phyloP scores from a whole-genome alignment of 2,329 filamentous ascomycete genomes.

The Alternaria solani region DNA sequence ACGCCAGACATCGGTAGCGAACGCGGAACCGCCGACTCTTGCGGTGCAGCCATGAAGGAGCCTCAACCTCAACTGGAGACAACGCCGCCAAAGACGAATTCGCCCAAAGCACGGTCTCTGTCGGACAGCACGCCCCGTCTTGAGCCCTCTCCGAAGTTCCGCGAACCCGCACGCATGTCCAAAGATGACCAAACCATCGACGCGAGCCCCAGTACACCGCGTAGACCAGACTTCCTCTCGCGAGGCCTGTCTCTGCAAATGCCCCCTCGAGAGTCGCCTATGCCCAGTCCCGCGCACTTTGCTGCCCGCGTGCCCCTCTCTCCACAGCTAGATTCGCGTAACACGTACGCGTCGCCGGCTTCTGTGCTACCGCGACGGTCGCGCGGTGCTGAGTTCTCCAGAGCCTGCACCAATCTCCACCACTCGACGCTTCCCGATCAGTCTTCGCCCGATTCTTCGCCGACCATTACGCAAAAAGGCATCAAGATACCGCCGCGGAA shows the following conservation, averaged over 20 bases:
- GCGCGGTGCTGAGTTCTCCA: conserved; percentile 89
- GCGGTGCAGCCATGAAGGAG: conserved; percentile 26
- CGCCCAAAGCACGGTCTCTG: conserved; percentile 54
- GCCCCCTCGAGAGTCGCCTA: conserved; percentile 62
- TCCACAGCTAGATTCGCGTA: conserved; percentile 83
- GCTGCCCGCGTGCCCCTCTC: conserved; percentile 74
- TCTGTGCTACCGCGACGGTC: conserved; percentile 90
- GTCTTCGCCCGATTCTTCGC: conserved; percentile 88
- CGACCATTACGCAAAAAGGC: conserved; percentile 76
- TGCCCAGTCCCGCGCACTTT: conserved; percentile 59
- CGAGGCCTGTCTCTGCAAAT: conserved; percentile 76
- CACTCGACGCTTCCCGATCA: conserved; percentile 92
- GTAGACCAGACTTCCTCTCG: conserved; percentile 68
- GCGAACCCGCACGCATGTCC: conserved; percentile 48
- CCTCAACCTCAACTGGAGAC: conserved; percentile 25
- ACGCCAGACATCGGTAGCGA: conserved; percentile 29
- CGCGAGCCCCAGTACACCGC: conserved; percentile 67
- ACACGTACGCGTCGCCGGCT: conserved; percentile 81
- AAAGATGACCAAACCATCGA: conserved; percentile 57
- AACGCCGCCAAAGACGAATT: conserved; percentile 49
- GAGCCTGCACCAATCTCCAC: conserved; percentile 91
- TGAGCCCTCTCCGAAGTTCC: conserved; percentile 57
- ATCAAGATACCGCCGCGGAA: conserved; percentile 67
- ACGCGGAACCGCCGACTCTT: conserved; percentile 23
- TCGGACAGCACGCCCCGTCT: conserved; percentile 56